These are phyloP conservation scores for Erythrobasidium hasegawianum DNA, from an alignment of 1,284 basidiomycete genomes.

Conservation along the genomic window DNA sequence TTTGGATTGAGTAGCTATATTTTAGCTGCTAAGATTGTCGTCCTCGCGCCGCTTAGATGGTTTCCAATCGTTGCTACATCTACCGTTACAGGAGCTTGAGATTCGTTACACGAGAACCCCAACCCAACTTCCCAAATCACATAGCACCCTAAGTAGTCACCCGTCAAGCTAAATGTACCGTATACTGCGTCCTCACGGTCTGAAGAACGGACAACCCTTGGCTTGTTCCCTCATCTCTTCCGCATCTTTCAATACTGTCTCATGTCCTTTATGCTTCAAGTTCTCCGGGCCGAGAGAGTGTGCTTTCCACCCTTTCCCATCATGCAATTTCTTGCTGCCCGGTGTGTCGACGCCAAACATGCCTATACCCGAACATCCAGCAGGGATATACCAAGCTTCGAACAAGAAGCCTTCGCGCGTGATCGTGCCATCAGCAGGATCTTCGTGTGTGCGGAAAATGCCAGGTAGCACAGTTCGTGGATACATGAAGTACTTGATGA, in stretches of 20 bases:
- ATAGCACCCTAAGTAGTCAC: too few species aligned
- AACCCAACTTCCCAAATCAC: too few species aligned
- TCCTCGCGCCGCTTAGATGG: too few species aligned
- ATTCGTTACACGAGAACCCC: too few species aligned
- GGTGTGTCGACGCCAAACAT: slow-evolving; percentile 14
- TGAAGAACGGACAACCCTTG: slow-evolving; percentile 23
- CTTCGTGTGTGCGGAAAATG: slow-evolving; percentile 5
- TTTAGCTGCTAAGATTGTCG: too few species aligned
- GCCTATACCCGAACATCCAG: slow-evolving; percentile 19
- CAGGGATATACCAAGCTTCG: slow-evolving; percentile 27
- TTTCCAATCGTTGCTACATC: too few species aligned
- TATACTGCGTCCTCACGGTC: not conserved
- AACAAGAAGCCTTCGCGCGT: slow-evolving; percentile 24
- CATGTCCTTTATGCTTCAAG: slow-evolving; percentile 2
- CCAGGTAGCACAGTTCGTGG: slow-evolving; percentile 4
- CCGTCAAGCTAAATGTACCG: too few species aligned
- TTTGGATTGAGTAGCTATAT: too few species aligned
- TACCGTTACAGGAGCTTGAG: too few species aligned
- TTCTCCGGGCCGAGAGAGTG: slow-evolving; percentile 13
- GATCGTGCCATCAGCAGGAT: not conserved
- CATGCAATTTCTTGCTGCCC: slow-evolving; percentile 1
- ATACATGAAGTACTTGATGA: slow-evolving; percentile 19
- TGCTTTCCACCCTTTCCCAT: slow-evolving; percentile 9
- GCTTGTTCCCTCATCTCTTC: slow-evolving; percentile 12
- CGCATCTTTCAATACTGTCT: not conserved